Evolutionary conservation across 176 grass and related monocot genomes (phyloP), one percentile per base, ranked within the genome.

Genomic region (Stipa capillata): DNA sequence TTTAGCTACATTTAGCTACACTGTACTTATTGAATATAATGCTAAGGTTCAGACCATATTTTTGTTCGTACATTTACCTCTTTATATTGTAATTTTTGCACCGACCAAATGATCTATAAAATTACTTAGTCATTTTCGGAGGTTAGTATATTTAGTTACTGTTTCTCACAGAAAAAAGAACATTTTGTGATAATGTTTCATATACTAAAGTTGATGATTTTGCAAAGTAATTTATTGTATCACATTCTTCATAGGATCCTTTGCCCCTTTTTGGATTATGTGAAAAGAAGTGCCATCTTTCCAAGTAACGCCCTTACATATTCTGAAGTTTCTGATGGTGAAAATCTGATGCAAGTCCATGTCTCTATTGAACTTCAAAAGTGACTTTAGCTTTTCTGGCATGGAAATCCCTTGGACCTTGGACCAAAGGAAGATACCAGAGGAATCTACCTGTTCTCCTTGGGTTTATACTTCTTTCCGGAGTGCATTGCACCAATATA

Each of bases 331-430:
- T 48, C 51, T 87, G 41, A 76, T 59, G 42, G 61, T 70, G 72
- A 33, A 53, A 61, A 76, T 77, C 25, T 33, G 9, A 41, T 77
- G 64, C 10, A 41, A 45, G 53, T 34, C 53, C 37, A 52, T 70
- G 18, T 69, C 69, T 52, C n/a, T 52, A 74, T 72, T 72, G 23
- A 81, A 76, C 73, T 83, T 68, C 43, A 87, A 55, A 45, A 78
- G 56, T 78, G 54, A 6, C 45, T n/a, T 47, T 55, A n/a, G 0
- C 65, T 79, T 79, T 88, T 84, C 59, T 68, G 68, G 60, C 47
- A 51, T 59, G 31, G 23, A 78, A 83, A 84, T 54, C 74, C 37
- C 37, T 67, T 83, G n/a, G n/a, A n/a, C n/a, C n/a, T n/a, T n/a
- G 65, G 86, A 83, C 37, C 24, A 47, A 72, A 47, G 7, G 7